Evolutionary conservation across 176 grass and related monocot species (phyloP).

Genomic region (Carex littledalei): DNA sequence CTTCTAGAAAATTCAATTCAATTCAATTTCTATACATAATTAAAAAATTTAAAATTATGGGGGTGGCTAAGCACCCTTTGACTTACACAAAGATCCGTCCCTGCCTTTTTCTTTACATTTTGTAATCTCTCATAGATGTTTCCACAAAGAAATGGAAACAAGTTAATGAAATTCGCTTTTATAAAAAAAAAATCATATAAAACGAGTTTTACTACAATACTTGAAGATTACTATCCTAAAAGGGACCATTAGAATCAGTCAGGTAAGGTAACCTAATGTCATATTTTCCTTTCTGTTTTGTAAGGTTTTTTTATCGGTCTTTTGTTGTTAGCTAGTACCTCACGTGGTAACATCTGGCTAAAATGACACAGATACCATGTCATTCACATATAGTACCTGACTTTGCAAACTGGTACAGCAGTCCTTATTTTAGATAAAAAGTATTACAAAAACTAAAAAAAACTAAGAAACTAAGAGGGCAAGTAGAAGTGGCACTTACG

Average conservation of each 20-base stretch:
- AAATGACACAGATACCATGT: not conserved
- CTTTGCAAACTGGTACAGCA: not conserved
- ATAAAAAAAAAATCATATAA: too few relatives aligned
- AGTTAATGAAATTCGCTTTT: too few relatives aligned
- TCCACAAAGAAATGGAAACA: too few relatives aligned
- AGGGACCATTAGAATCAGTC: not conserved
- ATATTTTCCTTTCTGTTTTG: not conserved
- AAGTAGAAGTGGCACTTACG: constrained; percentile 36
- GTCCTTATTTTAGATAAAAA: not conserved
- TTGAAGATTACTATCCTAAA: not conserved
- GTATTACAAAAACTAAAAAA: not conserved
- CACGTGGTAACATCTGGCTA: not conserved
- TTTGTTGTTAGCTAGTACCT: not conserved
- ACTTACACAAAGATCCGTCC: too few relatives aligned
- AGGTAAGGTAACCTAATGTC: not conserved
- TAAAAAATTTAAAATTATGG: too few relatives aligned
- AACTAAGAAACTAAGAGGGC: constrained; percentile 1
- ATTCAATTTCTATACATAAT: too few relatives aligned
- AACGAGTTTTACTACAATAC: too few relatives aligned
- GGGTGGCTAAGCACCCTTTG: too few relatives aligned
- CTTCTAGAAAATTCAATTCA: too few relatives aligned
- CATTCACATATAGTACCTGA: not conserved
- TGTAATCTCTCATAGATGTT: too few relatives aligned
- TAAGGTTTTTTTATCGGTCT: not conserved
- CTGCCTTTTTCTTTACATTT: too few relatives aligned